Conservation (phyloP, 148 eudicot species). For the Tetragonia tetragonoides region DNA sequence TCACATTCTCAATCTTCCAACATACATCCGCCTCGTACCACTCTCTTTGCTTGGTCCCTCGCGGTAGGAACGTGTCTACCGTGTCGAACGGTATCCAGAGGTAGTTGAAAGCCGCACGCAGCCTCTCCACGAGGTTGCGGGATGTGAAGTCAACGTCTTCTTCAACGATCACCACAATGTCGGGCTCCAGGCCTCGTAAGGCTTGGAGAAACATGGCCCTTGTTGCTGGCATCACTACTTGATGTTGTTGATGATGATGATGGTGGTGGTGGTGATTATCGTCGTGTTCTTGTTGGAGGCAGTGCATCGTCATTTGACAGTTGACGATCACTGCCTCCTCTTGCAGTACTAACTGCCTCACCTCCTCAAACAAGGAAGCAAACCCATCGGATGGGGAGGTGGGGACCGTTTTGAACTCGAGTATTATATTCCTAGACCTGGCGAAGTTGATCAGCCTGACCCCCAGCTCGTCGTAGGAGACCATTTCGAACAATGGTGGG, state of each 20-base stretch:
- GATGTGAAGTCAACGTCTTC: conserved; percentile 84
- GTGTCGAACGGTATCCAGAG: conserved; percentile 95
- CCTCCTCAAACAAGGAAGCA: conserved; percentile 51
- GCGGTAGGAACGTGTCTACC: conserved; percentile 71
- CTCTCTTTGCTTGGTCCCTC: conserved; percentile 68
- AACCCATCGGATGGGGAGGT: conserved; percentile 69
- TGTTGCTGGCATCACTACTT: neutral
- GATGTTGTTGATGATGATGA: no score
- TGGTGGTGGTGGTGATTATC: neutral
- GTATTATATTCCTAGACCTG: conserved; percentile 46
- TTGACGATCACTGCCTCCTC: conserved; percentile 61
- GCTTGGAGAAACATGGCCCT: conserved; percentile 56
- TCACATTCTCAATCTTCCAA: conserved; percentile 88
- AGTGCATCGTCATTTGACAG: conserved; percentile 86
- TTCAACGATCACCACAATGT: conserved; percentile 54
- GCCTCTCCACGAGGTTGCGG: conserved; percentile 41
- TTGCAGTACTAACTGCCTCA: conserved; percentile 22
- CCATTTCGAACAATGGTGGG: conserved; percentile 68
- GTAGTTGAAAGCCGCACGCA: conserved; percentile 73
- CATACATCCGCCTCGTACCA: conserved; percentile 86
- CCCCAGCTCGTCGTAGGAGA: conserved; percentile 67
- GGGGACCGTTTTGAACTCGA: conserved; percentile 64
- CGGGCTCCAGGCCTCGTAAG: conserved; percentile 54
- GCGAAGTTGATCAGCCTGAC: conserved; percentile 61
- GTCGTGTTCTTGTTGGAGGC: conserved; percentile 49